phyloP scores from a whole-genome alignment of 2,329 filamentous ascomycete genomes.

The Orbilia ellipsospora region DNA sequence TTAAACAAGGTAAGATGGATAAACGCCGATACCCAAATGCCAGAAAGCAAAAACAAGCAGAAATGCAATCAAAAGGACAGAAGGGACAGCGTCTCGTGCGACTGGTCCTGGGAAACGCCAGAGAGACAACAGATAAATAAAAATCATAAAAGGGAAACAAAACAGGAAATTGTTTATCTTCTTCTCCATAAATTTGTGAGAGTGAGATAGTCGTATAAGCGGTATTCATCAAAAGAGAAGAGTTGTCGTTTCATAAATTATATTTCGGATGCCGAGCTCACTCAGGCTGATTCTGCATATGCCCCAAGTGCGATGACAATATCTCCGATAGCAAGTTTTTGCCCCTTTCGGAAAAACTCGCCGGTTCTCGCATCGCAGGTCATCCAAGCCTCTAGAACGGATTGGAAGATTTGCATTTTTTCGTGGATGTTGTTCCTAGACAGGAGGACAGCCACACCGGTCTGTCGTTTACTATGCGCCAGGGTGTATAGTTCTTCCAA shows the following conservation, averaged over 20 bases:
- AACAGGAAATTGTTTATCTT: conserved; percentile 34
- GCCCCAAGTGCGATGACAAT: conserved; percentile 50
- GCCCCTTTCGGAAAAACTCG: conserved; percentile 55
- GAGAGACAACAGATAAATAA: conserved; percentile 6
- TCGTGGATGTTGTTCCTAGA: conserved; percentile 57
- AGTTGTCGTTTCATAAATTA: conserved; percentile 16
- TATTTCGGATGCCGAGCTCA: background rate
- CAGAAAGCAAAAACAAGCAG: conserved; percentile 10
- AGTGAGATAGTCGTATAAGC: conserved; percentile 23
- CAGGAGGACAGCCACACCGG: conserved; percentile 64
- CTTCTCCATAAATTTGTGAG: conserved; percentile 55
- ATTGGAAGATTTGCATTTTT: conserved; percentile 58
- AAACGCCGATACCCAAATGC: conserved; percentile 53
- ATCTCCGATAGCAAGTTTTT: conserved; percentile 50
- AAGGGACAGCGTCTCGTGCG: conserved; percentile 16
- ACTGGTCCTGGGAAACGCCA: background rate
- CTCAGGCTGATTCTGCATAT: conserved; percentile 38
- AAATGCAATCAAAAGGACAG: conserved; percentile 8
- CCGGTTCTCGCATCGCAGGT: conserved; percentile 57
- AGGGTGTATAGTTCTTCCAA: conserved; percentile 77
- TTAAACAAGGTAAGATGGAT: background rate
- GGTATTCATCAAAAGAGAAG: background rate
- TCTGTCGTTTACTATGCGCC: conserved; percentile 70
- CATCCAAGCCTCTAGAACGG: conserved; percentile 57
- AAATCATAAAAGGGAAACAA: conserved; percentile 7